Evolutionary conservation across 495 filamentous ascomycete genomes (phyloP), one percentile per base, ranked within the genome.

Genomic region (Penicillium silybi): DNA sequence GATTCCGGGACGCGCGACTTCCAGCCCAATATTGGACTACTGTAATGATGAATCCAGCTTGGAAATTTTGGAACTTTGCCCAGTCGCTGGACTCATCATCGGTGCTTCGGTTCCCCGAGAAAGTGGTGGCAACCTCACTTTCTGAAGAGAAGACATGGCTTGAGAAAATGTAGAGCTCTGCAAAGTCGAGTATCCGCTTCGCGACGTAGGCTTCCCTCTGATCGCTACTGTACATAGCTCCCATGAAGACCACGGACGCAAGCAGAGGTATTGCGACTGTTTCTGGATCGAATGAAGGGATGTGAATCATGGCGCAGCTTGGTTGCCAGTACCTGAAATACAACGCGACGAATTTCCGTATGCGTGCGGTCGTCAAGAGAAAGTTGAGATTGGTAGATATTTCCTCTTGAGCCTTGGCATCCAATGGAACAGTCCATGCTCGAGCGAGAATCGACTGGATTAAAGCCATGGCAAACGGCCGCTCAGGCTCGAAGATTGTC

Each of bases 301-400:
- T 26, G 48, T 76, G 73, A 10, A 77, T 50, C 34, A 77, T 71
- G 2, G 70, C 49, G 44, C 72, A 76, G 53, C 68, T 75, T 3
- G 62, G 66, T 29, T 79, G 73, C 76, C 76, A 79, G 49, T 70
- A 73, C 41, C 66, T 66, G 53, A 75, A 75, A 52, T 77, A 77
- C 4, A 77, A 56, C 13, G 56, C 42, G 0, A 71, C 52, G 27
- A 71, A 73, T 41, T 72, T 75, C 9, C 63, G 68, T 17, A 79
- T 75, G 15, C 70, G 67, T 1, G 67, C 61, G 0, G 74, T 75
- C 0, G 68, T 74, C 22, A 79, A 61, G 2, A 77, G 42, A 18
- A 68, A 72, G 38, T 65, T 69, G 4, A 76, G 60, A 19, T 66
- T 64, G 4, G 61, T 50, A 4, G 71, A 68, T 4, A 79, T 62